Conservation (phyloP, 306 rosid genomes). For the Vigna hirtella region DNA sequence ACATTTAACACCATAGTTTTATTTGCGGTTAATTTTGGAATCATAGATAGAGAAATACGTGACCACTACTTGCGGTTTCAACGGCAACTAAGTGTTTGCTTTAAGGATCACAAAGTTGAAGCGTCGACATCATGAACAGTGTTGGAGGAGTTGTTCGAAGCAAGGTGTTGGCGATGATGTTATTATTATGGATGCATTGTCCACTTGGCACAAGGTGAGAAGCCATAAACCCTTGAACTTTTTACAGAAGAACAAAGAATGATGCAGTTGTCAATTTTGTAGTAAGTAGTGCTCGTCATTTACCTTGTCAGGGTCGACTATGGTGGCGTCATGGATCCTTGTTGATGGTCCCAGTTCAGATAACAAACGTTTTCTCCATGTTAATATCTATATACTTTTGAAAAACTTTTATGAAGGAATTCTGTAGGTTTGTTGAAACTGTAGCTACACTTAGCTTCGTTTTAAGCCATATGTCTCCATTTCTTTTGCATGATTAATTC, state of each 20-base stretch:
- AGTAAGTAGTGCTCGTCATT: not conserved
- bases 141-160: not conserved
- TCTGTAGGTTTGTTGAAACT: not conserved
- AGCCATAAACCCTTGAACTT: not conserved
- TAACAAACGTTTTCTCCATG: too few species aligned
- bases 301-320: not conserved
- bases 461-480: not conserved
- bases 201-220: not conserved
- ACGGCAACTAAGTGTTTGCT: too few species aligned
- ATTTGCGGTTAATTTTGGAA: too few species aligned
- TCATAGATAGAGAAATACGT: too few species aligned
- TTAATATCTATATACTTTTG: too few species aligned
- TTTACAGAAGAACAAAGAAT: not conserved
- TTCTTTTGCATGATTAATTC: not conserved
- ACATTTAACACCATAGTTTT: too few species aligned
- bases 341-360: not conserved
- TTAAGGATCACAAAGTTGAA: not conserved
- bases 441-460: not conserved
- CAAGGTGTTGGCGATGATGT: not conserved
- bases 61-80: not conserved
- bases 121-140: not conserved
- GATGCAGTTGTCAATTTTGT: not conserved
- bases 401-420: not conserved
- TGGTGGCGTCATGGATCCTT: not conserved
- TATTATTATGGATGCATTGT: not conserved